These are phyloP conservation scores for Diplodia sapinea DNA, from an alignment of 2,329 filamentous ascomycete species.

Conservation along the genomic window DNA sequence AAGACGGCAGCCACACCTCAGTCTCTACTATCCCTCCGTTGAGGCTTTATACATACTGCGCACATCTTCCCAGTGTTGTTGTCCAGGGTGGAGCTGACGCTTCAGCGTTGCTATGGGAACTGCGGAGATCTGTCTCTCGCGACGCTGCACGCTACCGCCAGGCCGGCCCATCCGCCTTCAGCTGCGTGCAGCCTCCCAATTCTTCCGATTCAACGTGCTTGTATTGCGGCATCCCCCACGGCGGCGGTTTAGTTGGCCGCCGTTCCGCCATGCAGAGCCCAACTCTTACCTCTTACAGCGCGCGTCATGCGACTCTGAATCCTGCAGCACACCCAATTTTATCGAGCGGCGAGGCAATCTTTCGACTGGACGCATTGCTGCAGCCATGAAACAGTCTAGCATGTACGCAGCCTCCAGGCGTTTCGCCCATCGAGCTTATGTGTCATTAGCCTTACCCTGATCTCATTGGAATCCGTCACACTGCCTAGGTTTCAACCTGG, in stretches of 20 bases:
- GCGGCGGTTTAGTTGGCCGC: not conserved
- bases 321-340: constrained; percentile 7
- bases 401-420: constrained; percentile 3
- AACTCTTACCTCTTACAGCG: not conserved
- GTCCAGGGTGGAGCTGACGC: not conserved
- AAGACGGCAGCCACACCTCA: not conserved
- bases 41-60: constrained; percentile 10
- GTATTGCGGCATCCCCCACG: not conserved
- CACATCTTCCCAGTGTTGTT: not conserved
- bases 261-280: not conserved
- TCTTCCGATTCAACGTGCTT: not conserved
- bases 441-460: not conserved
- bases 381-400: constrained; percentile 15
- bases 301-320: not conserved
- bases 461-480: constrained; percentile 4
- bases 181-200: constrained; percentile 4
- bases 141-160: not conserved
- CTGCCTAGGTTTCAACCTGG: constrained; percentile 2
- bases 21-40: not conserved
- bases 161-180: not conserved
- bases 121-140: not conserved
- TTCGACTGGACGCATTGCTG: constrained; percentile 8
- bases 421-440: constrained; percentile 17
- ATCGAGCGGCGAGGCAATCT: not conserved
- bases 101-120: constrained; percentile 12